phyloP scores from a whole-genome alignment of 805 yeast genomes.

The Teunomyces pallodes region DNA sequence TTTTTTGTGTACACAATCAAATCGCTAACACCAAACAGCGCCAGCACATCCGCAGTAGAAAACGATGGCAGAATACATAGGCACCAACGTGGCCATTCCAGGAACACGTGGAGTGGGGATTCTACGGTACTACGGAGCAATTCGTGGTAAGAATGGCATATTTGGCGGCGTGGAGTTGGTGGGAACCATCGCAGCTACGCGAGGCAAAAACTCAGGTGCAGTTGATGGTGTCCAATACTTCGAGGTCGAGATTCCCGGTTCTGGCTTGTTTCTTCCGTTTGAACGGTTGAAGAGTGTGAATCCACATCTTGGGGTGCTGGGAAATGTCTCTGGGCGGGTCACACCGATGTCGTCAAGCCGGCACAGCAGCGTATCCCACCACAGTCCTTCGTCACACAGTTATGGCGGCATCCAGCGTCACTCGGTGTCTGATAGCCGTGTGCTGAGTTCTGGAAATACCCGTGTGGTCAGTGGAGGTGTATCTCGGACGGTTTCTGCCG shows the following conservation, averaged over 20 bases:
- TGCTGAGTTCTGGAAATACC: not conserved
- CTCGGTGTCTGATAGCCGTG: not conserved
- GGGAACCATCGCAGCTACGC: constrained; percentile 52
- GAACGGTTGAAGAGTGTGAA: constrained; percentile 40
- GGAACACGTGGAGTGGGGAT: constrained; percentile 67
- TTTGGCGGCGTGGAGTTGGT: constrained; percentile 86
- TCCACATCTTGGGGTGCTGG: constrained; percentile 20
- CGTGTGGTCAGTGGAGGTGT: not conserved
- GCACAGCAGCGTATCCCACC: not conserved
- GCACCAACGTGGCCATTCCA: constrained; percentile 49
- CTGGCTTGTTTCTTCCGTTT: constrained; percentile 75
- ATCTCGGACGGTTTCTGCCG: not conserved
- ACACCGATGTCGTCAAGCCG: not conserved
- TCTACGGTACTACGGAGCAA: constrained; percentile 68
- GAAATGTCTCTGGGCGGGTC: not conserved
- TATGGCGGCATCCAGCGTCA: not conserved
- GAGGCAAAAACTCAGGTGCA: constrained; percentile 86
- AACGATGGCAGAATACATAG: constrained; percentile 31
- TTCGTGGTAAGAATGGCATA: constrained; percentile 65
- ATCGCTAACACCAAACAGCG: no score
- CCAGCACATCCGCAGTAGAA: not conserved
- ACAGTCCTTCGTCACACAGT: not conserved
- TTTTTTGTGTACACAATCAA: no score
- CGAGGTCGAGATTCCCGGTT: constrained; percentile 54
- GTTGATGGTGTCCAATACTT: constrained; percentile 73